Percentiles rank a stretch among this genome's conserved stretches.
Evolutionary conservation across 179 eudicot species (phyloP).

Genomic region (Vitellaria paradoxa): DNA sequence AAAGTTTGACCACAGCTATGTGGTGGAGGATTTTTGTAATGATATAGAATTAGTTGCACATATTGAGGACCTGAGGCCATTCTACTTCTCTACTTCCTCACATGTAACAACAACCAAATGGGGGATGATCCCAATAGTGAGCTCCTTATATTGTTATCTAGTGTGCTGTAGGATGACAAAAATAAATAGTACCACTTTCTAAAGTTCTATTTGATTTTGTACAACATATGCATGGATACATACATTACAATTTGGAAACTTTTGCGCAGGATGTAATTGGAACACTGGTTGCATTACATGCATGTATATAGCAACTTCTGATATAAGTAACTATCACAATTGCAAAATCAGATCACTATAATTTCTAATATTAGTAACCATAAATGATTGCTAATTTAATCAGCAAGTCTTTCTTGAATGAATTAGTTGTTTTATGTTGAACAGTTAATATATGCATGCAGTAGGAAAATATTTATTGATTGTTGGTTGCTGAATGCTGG

Average conservation of each 20-base stretch:
- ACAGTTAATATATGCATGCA: background rate
- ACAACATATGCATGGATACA: background rate
- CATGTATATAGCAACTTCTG: background rate
- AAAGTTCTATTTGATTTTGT: too few species aligned
- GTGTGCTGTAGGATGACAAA: too few species aligned
- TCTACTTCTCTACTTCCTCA: background rate
- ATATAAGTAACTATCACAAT: background rate
- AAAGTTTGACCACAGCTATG: background rate
- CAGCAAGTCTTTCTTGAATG: background rate
- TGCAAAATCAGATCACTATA: background rate
- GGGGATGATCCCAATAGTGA: background rate
- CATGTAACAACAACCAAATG: background rate
- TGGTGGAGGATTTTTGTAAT: background rate
- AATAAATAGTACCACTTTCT: too few species aligned
- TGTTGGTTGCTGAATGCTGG: constrained; percentile 1
- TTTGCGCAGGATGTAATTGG: background rate
- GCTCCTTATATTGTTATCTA: background rate
- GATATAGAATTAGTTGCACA: background rate
- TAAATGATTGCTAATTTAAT: too few species aligned
- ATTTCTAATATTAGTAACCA: too few species aligned
- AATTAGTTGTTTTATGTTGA: background rate
- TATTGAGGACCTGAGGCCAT: background rate
- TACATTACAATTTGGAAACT: background rate
- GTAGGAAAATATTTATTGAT: background rate
- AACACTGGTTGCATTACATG: background rate